phyloP scores from a whole-genome alignment of 129 eudicot genomes.

The Saussurea involucrata region DNA sequence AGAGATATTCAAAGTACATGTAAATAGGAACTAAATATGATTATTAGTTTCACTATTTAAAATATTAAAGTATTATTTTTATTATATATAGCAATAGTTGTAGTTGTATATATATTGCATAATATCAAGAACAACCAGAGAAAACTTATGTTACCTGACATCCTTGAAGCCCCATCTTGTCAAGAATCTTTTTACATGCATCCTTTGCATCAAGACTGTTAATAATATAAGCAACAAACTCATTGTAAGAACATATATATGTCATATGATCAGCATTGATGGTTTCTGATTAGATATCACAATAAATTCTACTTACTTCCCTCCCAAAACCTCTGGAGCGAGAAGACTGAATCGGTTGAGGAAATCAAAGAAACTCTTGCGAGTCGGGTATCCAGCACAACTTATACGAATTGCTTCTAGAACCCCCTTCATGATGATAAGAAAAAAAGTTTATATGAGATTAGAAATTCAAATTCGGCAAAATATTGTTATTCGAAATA shows the following conservation, averaged over 20 bases:
- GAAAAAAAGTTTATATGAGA: slow-evolving; percentile 23
- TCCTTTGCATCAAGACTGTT: slow-evolving; percentile 77
- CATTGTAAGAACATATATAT: slow-evolving; percentile 21
- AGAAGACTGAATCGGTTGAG: slow-evolving; percentile 89
- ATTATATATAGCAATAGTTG: too few species aligned
- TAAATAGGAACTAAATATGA: too few species aligned
- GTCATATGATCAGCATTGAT: neutral
- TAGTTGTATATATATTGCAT: too few species aligned
- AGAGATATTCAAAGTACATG: too few species aligned
- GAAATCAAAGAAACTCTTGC: slow-evolving; percentile 83
- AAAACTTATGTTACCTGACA: slow-evolving; percentile 61
- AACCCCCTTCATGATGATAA: slow-evolving; percentile 72
- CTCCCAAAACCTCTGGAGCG: slow-evolving; percentile 83
- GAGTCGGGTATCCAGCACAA: slow-evolving; percentile 98
- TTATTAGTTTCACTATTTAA: too few species aligned
- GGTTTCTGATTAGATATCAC: neutral
- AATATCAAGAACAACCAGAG: too few species aligned
- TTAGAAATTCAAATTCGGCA: neutral
- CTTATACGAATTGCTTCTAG: slow-evolving; percentile 98
- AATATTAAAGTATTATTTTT: too few species aligned
- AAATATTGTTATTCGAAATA: slow-evolving; percentile 1
- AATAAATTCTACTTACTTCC: slow-evolving; percentile 53
- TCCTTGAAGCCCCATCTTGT: slow-evolving; percentile 71
- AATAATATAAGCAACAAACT: slow-evolving; percentile 23
- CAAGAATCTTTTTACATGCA: slow-evolving; percentile 87